Base-by-base conservation (phyloP, 192 early-diverging fungal genomes). In the Chytriomyces sp. region DNA sequence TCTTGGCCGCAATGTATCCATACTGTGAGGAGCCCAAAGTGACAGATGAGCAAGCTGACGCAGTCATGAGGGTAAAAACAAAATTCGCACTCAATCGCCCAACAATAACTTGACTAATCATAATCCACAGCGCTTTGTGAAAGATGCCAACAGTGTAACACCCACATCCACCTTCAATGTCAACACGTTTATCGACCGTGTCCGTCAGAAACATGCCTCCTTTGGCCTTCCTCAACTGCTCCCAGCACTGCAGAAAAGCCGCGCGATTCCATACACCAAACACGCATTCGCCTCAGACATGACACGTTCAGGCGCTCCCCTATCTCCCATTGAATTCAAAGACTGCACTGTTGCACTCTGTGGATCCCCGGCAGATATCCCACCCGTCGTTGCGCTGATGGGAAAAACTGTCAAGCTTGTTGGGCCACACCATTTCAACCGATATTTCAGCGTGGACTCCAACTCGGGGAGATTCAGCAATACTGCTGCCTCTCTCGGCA, bases 21-120 rank as follows among this genome's bases (percentile, higher is more conserved):
- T 57, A n/a, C 53, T n/a, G 16, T 5, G 13, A 13, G 16, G 53
- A 57, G 53, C 53, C 53, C 13, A 57, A 57, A 5, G 53, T 57
- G 3, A 57, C 13, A 20, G 20, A 13, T 57, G 53, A 57, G 53
- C 53, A 57, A 20, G 53, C 53, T 57, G 53, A 57, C 53, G 53
- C 53, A n/a, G 53, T 57, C 53, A 57, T 57, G 53, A 57, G 5
- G 53, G 53, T 57, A 57, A 57, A 20, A 57, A 57, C 53, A n/a
- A 20, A 57, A n/a, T 20, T 57, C 5, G 5, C 53, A 57, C 35
- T 35, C 35, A 35, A 35, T 35, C 35, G 35, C 35, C 35, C 35
- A 1, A 35, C 35, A 35, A 4, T 35, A 4, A 4, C 35, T 1
- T 35, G 35, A 35, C 35, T 35, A 35, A 35, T 4, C 35, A 35